phyloP scores from a whole-genome alignment of 164 flowering plant species.

The Dillenia turbinata region DNA sequence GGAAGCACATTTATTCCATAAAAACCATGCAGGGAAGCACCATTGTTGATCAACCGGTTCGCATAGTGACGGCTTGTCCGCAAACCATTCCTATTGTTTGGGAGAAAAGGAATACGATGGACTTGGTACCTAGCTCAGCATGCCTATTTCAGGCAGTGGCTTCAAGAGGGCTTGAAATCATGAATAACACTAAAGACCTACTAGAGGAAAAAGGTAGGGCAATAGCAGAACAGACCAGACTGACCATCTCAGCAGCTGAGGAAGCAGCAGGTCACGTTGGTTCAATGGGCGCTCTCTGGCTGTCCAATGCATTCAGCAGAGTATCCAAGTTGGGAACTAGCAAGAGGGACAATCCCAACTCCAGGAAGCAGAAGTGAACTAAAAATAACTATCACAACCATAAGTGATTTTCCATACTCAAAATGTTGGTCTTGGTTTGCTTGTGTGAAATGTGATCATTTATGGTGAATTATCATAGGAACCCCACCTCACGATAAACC shows the following conservation, averaged over 20 bases:
- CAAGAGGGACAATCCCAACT: constrained; percentile 1
- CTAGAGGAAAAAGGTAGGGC: constrained; percentile 6
- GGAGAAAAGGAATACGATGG: not conserved
- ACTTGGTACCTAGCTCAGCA: constrained; percentile 1
- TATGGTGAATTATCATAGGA: too few species aligned
- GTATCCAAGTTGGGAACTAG: constrained; percentile 11
- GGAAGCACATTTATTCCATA: too few species aligned
- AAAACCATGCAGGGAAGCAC: constrained; percentile 10
- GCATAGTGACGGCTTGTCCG: constrained; percentile 6
- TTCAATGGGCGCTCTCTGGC: constrained; percentile 9
- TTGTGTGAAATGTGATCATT: too few species aligned
- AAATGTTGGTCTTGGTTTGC: too few species aligned
- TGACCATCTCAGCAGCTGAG: constrained; percentile 7
- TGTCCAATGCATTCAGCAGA: constrained; percentile 15
- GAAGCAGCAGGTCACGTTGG: constrained; percentile 1
- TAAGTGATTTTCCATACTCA: too few species aligned
- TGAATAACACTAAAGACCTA: constrained; percentile 7
- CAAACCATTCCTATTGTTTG: not conserved
- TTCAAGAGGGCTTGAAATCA: constrained; percentile 7
- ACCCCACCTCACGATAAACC: too few species aligned
- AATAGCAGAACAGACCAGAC: constrained; percentile 1
- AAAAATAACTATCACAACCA: not conserved
- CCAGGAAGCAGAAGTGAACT: constrained; percentile 13
- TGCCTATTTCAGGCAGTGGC: not conserved
- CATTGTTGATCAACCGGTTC: constrained; percentile 14